Evolutionary conservation across 2,329 filamentous ascomycete genomes (phyloP), one percentile per base, ranked within the genome.

Genomic region (Pseudogymnoascus destructans): DNA sequence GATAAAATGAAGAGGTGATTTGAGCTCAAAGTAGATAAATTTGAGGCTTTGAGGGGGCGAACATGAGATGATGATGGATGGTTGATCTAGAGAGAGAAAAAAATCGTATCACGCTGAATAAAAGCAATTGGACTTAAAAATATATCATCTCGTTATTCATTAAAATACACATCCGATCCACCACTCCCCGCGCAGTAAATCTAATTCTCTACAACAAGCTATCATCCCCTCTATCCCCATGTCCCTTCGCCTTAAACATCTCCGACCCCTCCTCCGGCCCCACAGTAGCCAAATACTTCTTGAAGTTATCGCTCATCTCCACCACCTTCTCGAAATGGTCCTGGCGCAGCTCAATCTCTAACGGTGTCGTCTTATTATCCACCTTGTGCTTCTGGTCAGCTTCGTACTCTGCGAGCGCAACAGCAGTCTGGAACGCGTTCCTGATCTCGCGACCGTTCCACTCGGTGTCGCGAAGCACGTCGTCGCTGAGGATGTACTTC

Each of bases 381-480:
- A 58, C 25, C 33, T 58, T 38, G 7, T 25, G 17, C 42, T 61
- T 61, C 56, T 60, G 55, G 55, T 52, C 42, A 4, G 59, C 57
- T 17, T 65, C 63, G n/a, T 63, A 66, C 33, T 64, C 63, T 0
- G 65, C 64, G 13, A 66, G 52, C 5, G 65, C 64, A 0, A 65
- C 61, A 0, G 65, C 63, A 9, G 65, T 66, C 54, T 66, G 65
- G 42, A 65, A 66, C 3, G 65, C 63, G 55, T 67, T 66, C 4
- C 65, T 56, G 38, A 66, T 67, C 55, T 67, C 63, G 3, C 65
- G 42, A 4, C 66, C 65, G 57, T 67, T 67, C 66, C 66, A 67
- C 13, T 65, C 56, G 5, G 63, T 55, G 13, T 63, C 59, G 23
- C 56, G 55, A 1, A 66, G 38, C 1, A 61, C 61, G 6, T 63